phyloP scores from a whole-genome alignment of 2,329 filamentous ascomycete species.

The Penicillium sp. region DNA sequence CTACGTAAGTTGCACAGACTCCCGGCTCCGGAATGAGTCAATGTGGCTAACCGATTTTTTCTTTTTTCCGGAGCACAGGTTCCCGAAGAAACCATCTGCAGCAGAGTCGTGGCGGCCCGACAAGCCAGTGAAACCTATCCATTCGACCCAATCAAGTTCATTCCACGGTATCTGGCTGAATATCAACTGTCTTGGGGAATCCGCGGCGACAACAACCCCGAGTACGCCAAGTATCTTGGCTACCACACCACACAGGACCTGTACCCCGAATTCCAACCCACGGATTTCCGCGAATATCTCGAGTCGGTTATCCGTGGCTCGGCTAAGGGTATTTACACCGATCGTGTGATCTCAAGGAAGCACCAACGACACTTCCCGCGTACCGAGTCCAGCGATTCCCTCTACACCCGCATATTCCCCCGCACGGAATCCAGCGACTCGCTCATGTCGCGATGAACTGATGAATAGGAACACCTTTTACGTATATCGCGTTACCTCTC shows the following conservation, averaged over 20 bases:
- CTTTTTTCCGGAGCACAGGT: constrained; percentile 19
- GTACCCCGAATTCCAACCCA: constrained; percentile 45
- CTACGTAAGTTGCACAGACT: constrained; percentile 26
- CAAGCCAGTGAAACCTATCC: constrained; percentile 32
- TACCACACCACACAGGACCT: constrained; percentile 47
- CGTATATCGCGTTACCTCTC: constrained; percentile 3
- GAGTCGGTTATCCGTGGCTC: constrained; percentile 37
- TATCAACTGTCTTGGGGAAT: constrained; percentile 43
- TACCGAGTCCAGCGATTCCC: constrained; percentile 31
- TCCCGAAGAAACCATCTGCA: constrained; percentile 29
- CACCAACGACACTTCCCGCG: constrained; percentile 31
- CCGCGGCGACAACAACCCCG: constrained; percentile 47
- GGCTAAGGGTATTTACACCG: constrained; percentile 31
- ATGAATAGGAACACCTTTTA: constrained; percentile 1
- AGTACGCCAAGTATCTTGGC: constrained; percentile 48
- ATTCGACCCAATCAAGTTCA: constrained; percentile 31
- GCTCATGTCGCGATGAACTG: constrained; percentile 27
- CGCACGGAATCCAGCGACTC: constrained; percentile 32
- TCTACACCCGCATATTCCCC: constrained; percentile 31
- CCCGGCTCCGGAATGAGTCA: background rate
- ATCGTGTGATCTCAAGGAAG: constrained; percentile 30
- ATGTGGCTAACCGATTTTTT: constrained; percentile 10
- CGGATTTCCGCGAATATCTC: constrained; percentile 35
- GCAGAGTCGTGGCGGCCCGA: constrained; percentile 27
- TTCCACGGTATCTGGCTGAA: constrained; percentile 33